These are phyloP conservation scores for Esteya vermicola DNA, from an alignment of 2,329 filamentous ascomycete species.

Conservation along the genomic window DNA sequence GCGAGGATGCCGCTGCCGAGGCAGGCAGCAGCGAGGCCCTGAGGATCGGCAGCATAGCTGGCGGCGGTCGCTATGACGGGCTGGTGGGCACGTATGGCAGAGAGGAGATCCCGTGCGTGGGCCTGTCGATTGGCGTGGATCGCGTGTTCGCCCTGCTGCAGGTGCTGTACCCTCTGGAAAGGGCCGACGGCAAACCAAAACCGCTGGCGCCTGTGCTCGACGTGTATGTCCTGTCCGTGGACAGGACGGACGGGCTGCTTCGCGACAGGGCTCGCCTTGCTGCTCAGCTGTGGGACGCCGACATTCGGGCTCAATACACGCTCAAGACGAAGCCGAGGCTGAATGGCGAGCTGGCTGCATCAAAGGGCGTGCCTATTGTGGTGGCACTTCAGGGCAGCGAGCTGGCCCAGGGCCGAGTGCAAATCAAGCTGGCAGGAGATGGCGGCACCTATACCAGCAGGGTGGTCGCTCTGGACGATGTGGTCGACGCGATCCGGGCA, in stretches of 20 bases:
- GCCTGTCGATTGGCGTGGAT: conserved; percentile 88
- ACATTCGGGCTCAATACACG: conserved; percentile 78
- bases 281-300: conserved; percentile 67
- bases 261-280: conserved; percentile 74
- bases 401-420: conserved; percentile 66
- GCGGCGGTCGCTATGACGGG: conserved; percentile 83
- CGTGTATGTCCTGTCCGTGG: conserved; percentile 85
- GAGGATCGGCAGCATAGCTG: conserved; percentile 64
- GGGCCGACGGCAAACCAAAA: conserved; percentile 27
- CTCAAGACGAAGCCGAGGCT: conserved; percentile 88
- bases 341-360: conserved; percentile 79
- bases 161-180: conserved; percentile 50
- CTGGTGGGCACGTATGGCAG: conserved; percentile 91
- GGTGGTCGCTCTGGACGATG: too few relatives aligned
- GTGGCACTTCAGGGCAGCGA: conserved; percentile 89
- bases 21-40: conserved; percentile 12
- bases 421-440: conserved; percentile 78
- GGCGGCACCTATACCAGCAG: too few relatives aligned
- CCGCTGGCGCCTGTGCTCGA: conserved; percentile 66
- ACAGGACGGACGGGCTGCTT: conserved; percentile 51
- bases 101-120: conserved; percentile 74
- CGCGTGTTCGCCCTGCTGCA: conserved; percentile 90
- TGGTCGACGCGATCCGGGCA: too few relatives aligned
- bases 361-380: conserved; percentile 75
- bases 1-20: conserved; percentile 14